phyloP scores from a whole-genome alignment of 2,329 filamentous ascomycete species.

The Hypoxylon sp. region DNA sequence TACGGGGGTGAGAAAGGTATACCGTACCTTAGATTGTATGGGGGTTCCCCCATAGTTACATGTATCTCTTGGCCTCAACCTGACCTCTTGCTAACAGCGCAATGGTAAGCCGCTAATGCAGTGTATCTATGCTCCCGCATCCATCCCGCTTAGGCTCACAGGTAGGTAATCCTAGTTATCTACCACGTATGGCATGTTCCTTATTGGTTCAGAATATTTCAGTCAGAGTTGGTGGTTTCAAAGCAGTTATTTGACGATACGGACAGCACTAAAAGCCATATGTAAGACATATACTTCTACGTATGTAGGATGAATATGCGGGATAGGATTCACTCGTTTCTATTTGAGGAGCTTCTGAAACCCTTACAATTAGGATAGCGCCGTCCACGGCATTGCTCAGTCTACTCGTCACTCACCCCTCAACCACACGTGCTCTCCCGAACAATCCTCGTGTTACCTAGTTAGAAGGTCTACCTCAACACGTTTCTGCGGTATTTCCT shows the following conservation, averaged over 20 bases:
- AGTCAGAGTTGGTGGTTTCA: conserved; percentile 3
- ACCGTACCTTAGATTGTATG: not conserved
- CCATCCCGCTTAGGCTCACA: conserved; percentile 30
- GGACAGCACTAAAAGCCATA: not conserved
- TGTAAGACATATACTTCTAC: conserved; percentile 5
- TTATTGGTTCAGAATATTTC: conserved; percentile 23
- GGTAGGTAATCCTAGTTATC: conserved; percentile 8
- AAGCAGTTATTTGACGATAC: conserved; percentile 7
- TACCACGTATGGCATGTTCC: conserved; percentile 10
- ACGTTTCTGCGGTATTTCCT: too few relatives aligned
- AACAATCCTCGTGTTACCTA: too few relatives aligned
- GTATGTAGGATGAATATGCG: conserved; percentile 20
- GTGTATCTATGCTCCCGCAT: conserved; percentile 26
- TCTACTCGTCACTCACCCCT: conserved; percentile 13
- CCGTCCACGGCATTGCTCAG: conserved; percentile 12
- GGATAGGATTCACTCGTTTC: conserved; percentile 11
- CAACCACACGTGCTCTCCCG: conserved; percentile 18
- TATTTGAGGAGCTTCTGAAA: conserved; percentile 30
- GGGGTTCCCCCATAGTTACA: conserved; percentile 2
- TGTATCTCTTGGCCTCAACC: conserved; percentile 2
- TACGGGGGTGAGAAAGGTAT: conserved; percentile 2
- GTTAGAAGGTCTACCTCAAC: too few relatives aligned
- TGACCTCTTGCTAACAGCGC: not conserved
- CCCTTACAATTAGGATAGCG: conserved; percentile 3
- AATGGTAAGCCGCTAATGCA: conserved; percentile 33